These are phyloP conservation scores for Chytriomyces sp. DNA, from an alignment of 192 early-diverging fungal genomes.

Conservation along the genomic window DNA sequence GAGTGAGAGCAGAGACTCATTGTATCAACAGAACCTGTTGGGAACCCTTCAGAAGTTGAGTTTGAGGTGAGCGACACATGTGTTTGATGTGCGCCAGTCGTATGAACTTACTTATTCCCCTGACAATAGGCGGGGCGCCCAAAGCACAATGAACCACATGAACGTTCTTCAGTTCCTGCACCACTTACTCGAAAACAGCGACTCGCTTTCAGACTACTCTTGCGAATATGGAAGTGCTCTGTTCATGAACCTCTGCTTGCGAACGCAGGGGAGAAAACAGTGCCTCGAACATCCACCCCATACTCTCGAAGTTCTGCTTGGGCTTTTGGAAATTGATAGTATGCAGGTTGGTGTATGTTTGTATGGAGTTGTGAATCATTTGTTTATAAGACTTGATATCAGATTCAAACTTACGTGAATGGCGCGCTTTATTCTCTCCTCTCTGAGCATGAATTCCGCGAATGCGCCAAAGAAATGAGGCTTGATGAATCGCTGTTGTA, in stretches of 20 bases:
- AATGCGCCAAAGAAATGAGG: constrained; percentile 43
- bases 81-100: not conserved
- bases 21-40: constrained; percentile 48
- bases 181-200: constrained; percentile 43
- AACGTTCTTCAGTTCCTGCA: constrained; percentile 44
- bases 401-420: constrained; percentile 61
- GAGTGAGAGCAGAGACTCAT: constrained; percentile 29
- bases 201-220: constrained; percentile 46
- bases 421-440: constrained; percentile 57
- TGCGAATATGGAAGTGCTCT: constrained; percentile 55
- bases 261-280: constrained; percentile 49
- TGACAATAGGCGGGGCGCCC: constrained; percentile 45
- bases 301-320: constrained; percentile 36
- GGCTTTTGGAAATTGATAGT: constrained; percentile 50
- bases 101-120: not conserved
- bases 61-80: constrained; percentile 34
- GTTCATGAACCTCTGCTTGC: constrained; percentile 60
- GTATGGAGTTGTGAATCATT: not conserved
- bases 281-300: constrained; percentile 35
- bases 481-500: constrained; percentile 49
- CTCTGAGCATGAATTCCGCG: constrained; percentile 44
- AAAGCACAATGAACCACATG: constrained; percentile 49
- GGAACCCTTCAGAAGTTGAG: constrained; percentile 58
- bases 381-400: not conserved
- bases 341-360: constrained; percentile 37